Base-by-base conservation (phyloP, 371 early-diverging fungal genomes). In the Lichtheimia hyalospora region DNA sequence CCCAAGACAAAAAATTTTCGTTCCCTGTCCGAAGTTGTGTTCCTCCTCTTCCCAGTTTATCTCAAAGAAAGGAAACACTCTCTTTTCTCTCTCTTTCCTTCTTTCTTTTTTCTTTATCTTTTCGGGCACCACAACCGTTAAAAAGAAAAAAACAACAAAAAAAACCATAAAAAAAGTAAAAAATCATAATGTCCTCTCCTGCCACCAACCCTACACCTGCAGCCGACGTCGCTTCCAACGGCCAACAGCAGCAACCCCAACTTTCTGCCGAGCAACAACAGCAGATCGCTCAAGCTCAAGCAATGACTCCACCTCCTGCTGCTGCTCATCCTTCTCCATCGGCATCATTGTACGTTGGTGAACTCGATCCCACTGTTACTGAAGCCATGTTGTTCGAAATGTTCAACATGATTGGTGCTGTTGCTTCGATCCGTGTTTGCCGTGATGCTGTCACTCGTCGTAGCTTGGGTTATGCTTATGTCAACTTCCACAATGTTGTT, bases 361-460 rank as follows among this genome's bases (percentile, higher is more conserved):
- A 94, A 70, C 87, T 94, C 57, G 96, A 96, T 70, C 92, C 93
- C 68, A 84, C 89, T 51, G 96, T 98, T 67, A 96, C 96, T 63
- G 99, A 98, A 81, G 95, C 97, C 49, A 91, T 93, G 86, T 86
- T 98, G 59, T 97, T 92, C 67, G 99, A 97, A 74, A 85, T 96
- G 79, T 98, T 98, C 89, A 94, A 89, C 87, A 85, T 91, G 80
- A 76, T 95, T 61, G 98, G 98, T 40, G 92, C 96, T 34, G 97
- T 98, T 67, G 34, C 34, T 34, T 34, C 94, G 72, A 96, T 98
- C 71, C 94, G 99, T 76, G 97, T 98, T 61, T 97, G 98, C 84
- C 89, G 97, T 70, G 99, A 98, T 81, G 93, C 96, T 60, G 92
- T 96, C 69, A 97, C 98, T 61, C 91, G 99, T 61, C 93, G 96